phyloP scores from a whole-genome alignment of 139 green algal genomes.

The Chlorella vulgaris region DNA sequence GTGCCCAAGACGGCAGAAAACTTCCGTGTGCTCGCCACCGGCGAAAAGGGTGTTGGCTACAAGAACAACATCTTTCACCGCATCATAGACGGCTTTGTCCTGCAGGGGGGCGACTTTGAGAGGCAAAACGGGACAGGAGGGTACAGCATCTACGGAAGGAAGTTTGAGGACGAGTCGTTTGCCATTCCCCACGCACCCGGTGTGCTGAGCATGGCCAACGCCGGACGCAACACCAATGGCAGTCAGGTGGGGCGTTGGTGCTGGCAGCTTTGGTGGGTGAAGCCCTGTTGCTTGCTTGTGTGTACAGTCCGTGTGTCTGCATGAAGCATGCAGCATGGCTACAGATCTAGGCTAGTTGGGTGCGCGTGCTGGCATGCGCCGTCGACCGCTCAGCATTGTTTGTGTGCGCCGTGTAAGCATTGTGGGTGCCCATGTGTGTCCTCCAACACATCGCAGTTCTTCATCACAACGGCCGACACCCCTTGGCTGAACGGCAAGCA shows the following conservation, averaged over 20 bases:
- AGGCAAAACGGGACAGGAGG: conserved; percentile 5
- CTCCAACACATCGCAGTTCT: conserved; percentile 56
- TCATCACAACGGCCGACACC: conserved; percentile 55
- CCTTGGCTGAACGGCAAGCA: conserved; percentile 62
- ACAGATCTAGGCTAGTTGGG: no score
- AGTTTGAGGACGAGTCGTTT: conserved; percentile 46
- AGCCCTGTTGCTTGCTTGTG: no score
- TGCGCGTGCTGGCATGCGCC: conserved; percentile 56
- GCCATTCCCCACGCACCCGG: conserved; percentile 53
- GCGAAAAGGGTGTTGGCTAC: conserved; percentile 6
- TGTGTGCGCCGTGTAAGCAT: neutral
- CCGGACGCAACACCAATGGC: conserved; percentile 80
- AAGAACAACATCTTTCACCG: conserved; percentile 64
- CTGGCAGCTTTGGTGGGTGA: no score
- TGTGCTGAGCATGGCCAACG: conserved; percentile 88
- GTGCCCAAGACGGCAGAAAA: conserved; percentile 45
- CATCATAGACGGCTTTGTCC: conserved; percentile 52
- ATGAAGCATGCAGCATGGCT: no score
- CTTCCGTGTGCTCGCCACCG: neutral
- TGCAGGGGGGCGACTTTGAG: neutral
- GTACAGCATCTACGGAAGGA: conserved; percentile 53
- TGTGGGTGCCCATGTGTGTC: conserved; percentile 43
- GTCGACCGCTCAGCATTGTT: neutral
- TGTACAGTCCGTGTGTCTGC: no score
- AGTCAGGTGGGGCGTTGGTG: conserved; percentile 66